Percentiles rank a stretch among this genome's conserved stretches.
These are phyloP conservation scores for Coleophoma eucalyptorum DNA, from an alignment of 2,329 filamentous ascomycete genomes.

Conservation along the genomic window DNA sequence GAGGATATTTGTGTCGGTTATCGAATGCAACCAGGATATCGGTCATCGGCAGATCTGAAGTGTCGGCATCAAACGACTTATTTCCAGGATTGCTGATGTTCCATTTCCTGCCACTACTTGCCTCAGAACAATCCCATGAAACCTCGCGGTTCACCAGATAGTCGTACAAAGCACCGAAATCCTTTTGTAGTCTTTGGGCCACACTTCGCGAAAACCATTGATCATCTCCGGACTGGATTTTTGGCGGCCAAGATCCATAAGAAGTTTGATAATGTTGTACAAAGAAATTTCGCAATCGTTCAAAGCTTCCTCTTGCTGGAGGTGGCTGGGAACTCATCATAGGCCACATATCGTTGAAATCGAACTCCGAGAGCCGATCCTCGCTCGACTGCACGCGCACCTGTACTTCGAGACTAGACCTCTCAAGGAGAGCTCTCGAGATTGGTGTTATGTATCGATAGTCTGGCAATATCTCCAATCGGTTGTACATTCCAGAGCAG, in stretches of 20 bases:
- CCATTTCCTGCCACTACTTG: slow-evolving; percentile 59
- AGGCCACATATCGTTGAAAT: slow-evolving; percentile 60
- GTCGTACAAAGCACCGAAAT: slow-evolving; percentile 68
- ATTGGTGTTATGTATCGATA: slow-evolving; percentile 57
- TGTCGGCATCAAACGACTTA: slow-evolving; percentile 44
- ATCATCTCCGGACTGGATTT: slow-evolving; percentile 34
- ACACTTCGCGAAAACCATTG: slow-evolving; percentile 60
- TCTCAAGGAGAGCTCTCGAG: slow-evolving; percentile 59
- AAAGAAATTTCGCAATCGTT: slow-evolving; percentile 59
- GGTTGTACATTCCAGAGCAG: slow-evolving; percentile 57
- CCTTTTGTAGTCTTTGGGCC: slow-evolving; percentile 53
- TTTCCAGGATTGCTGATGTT: slow-evolving; percentile 51
- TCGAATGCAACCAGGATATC: slow-evolving; percentile 66
- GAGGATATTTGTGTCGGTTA: slow-evolving; percentile 56
- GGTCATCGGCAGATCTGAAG: slow-evolving; percentile 55
- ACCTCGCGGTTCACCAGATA: slow-evolving; percentile 67
- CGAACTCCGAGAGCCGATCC: slow-evolving; percentile 54
- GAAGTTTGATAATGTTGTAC: slow-evolving; percentile 49
- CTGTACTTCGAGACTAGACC: slow-evolving; percentile 57
- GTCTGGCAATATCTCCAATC: slow-evolving; percentile 48
- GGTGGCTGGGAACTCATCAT: slow-evolving; percentile 24
- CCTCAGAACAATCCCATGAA: slow-evolving; percentile 60
- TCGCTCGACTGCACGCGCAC: slow-evolving; percentile 60
- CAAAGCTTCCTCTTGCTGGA: slow-evolving; percentile 43
- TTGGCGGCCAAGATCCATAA: slow-evolving; percentile 61